Percentiles rank a stretch among this genome's conserved stretches.
phyloP scores from a whole-genome alignment of 805 yeast species.

The Zygosaccharomyces rouxii region DNA sequence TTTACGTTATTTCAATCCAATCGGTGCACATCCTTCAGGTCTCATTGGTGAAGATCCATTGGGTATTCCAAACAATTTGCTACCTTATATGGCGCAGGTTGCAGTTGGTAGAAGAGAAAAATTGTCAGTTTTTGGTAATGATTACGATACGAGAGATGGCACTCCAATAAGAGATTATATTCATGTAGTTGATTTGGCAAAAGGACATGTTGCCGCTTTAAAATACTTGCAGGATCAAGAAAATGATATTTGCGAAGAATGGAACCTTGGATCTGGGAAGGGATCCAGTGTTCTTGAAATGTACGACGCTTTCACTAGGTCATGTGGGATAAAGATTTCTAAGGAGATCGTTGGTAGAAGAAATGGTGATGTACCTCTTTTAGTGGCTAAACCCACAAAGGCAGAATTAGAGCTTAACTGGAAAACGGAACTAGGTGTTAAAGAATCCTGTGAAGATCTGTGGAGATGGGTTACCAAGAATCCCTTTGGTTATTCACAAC shows the following conservation, averaged over 20 bases:
- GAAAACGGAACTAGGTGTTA: constrained; percentile 52
- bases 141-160: constrained; percentile 68
- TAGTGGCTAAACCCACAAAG: constrained; percentile 66
- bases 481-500: constrained; percentile 53
- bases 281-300: constrained; percentile 79
- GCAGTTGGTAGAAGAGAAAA: constrained; percentile 68
- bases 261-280: constrained; percentile 80
- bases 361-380: constrained; percentile 69
- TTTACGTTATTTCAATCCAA: constrained; percentile 76
- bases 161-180: constrained; percentile 80
- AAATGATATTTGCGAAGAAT: constrained; percentile 54
- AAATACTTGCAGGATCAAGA: constrained; percentile 40
- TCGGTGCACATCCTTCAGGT: constrained; percentile 83
- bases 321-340: constrained; percentile 61
- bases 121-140: constrained; percentile 65
- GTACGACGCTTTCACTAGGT: constrained; percentile 56
- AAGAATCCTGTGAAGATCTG: constrained; percentile 63
- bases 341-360: constrained; percentile 63
- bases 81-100: constrained; percentile 74
- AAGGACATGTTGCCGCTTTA: constrained; percentile 72
- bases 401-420: constrained; percentile 65
- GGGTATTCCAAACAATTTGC: constrained; percentile 70
- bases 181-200: constrained; percentile 75
- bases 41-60: constrained; percentile 75
- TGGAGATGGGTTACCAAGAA: constrained; percentile 75